Conservation (phyloP, 768 basidiomycete species). For the Asterophora parasitica region DNA sequence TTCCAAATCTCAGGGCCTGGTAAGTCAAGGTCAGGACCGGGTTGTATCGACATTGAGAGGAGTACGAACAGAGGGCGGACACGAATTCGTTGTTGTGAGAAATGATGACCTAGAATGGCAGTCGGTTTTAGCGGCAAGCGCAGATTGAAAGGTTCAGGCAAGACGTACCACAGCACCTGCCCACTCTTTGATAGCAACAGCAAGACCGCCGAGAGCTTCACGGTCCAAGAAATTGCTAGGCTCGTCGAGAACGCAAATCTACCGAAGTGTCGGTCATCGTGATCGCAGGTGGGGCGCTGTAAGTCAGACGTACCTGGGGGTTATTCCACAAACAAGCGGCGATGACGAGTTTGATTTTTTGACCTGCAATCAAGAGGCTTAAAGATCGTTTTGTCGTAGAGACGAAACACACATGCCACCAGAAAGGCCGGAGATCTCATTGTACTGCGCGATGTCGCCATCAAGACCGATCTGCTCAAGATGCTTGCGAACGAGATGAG, state of each 20-base stretch:
- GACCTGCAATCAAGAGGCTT: slow-evolving; percentile 42
- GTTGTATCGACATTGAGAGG: slow-evolving; percentile 6
- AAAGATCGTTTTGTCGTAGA: background rate
- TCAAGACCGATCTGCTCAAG: slow-evolving; percentile 94
- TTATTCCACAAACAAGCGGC: slow-evolving; percentile 97
- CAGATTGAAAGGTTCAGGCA: slow-evolving; percentile 6
- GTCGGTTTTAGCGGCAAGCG: background rate
- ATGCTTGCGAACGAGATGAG: slow-evolving; percentile 81
- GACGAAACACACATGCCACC: slow-evolving; percentile 56
- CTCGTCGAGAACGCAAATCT: slow-evolving; percentile 80
- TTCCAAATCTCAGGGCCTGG: slow-evolving; percentile 93
- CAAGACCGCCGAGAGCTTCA: slow-evolving; percentile 91
- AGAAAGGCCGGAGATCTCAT: slow-evolving; percentile 90
- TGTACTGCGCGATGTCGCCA: slow-evolving; percentile 97
- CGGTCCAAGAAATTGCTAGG: slow-evolving; percentile 97
- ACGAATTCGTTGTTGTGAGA: slow-evolving; percentile 94
- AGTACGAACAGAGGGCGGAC: slow-evolving; percentile 64
- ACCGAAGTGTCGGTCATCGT: slow-evolving; percentile 3
- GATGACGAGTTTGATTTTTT: slow-evolving; percentile 96
- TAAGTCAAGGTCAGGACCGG: slow-evolving; percentile 9
- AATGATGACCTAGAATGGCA: slow-evolving; percentile 70
- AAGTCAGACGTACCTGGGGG: slow-evolving; percentile 58
- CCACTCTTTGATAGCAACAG: slow-evolving; percentile 95
- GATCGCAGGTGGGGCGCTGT: background rate
- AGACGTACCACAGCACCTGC: slow-evolving; percentile 75